Conservation (phyloP, 345 rosid genomes). For the Gossypium herbaceum region DNA sequence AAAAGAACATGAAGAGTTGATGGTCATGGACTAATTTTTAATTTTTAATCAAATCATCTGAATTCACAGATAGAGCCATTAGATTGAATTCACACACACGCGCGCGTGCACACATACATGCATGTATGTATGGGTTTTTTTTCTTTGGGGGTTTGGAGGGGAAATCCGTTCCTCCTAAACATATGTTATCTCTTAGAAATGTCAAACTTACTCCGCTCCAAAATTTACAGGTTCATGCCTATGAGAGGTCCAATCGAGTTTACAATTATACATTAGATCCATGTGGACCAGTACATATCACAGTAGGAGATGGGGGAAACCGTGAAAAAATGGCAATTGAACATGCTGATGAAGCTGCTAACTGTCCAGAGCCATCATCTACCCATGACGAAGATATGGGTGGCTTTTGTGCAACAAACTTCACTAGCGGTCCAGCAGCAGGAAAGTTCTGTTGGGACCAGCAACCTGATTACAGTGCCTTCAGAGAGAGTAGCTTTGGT, state of each 20-base stretch:
- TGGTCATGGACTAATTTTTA: not conserved
- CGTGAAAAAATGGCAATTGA: conserved; percentile 53
- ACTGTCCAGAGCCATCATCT: conserved; percentile 61
- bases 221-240: conserved; percentile 65
- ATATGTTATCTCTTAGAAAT: not conserved
- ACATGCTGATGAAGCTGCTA: conserved; percentile 83
- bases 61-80: not conserved
- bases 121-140: not conserved
- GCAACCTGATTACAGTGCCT: conserved; percentile 91
- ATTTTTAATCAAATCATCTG: not conserved
- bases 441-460: conserved; percentile 87
- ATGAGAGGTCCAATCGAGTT: conserved; percentile 89
- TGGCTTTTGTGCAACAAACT: conserved; percentile 75
- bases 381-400: conserved; percentile 51
- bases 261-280: conserved; percentile 77
- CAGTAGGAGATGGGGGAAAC: conserved; percentile 80
- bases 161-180: not conserved
- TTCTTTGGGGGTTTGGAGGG: not conserved
- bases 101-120: not conserved
- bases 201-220: not conserved
- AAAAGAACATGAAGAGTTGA: not conserved
- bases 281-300: conserved; percentile 73
- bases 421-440: conserved; percentile 62
- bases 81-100: not conserved
- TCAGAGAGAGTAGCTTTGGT: conserved; percentile 92